These are phyloP conservation scores for Zancudomyces culisetae DNA, from an alignment of 371 early-diverging fungal genomes.

Conservation along the genomic window DNA sequence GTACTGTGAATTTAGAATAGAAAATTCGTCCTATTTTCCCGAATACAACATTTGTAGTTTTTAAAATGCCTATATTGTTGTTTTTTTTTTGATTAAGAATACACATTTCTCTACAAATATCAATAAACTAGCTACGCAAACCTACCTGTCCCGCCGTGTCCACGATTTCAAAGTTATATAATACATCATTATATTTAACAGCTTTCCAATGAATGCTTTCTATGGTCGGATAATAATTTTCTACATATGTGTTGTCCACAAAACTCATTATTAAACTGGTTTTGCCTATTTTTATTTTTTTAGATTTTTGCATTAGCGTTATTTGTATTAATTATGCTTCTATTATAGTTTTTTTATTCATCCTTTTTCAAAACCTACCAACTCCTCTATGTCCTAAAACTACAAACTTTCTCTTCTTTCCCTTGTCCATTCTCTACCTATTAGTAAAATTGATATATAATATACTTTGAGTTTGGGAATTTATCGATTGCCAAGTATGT, in stretches of 20 bases:
- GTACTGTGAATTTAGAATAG: slow-evolving; percentile 74
- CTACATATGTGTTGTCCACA: slow-evolving; percentile 79
- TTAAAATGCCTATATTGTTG: no score
- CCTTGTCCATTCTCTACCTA: slow-evolving; percentile 4
- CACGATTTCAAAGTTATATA: slow-evolving; percentile 74
- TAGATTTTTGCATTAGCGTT: background rate
- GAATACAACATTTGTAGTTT: no score
- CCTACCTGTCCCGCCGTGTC: slow-evolving; percentile 91
- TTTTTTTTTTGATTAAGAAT: no score
- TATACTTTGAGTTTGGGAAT: no score
- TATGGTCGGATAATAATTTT: slow-evolving; percentile 87
- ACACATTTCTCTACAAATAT: no score
- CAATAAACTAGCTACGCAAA: no score
- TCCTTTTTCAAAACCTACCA: slow-evolving; percentile 28
- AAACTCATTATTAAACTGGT: slow-evolving; percentile 85
- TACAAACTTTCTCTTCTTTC: slow-evolving; percentile 35
- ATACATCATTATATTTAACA: slow-evolving; percentile 58
- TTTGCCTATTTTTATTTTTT: slow-evolving; percentile 34
- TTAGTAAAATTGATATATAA: no score
- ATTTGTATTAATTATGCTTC: background rate
- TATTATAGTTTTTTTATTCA: background rate
- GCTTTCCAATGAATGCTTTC: slow-evolving; percentile 79
- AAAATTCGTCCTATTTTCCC: slow-evolving; percentile 88
- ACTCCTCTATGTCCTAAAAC: slow-evolving; percentile 60
- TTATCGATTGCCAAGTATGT: no score